Conservation (phyloP, 306 rosid species). For the Elaeagnus macrophylla region DNA sequence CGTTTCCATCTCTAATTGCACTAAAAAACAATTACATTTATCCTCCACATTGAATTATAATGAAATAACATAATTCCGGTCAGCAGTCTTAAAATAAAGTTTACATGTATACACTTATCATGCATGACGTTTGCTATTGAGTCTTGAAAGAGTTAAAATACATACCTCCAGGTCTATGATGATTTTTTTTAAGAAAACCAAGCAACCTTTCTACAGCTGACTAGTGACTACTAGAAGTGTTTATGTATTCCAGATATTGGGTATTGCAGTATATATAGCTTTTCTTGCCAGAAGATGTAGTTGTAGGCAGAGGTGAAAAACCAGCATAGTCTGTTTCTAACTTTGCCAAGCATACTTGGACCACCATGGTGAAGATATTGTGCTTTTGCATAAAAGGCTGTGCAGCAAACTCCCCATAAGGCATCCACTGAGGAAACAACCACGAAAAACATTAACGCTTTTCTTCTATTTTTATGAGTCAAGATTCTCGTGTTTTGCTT, state of each 20-base stretch:
- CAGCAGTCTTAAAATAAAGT: too few relatives aligned
- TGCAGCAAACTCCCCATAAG: slow-evolving; percentile 53
- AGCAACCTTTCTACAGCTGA: too few relatives aligned
- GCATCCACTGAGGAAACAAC: slow-evolving; percentile 59
- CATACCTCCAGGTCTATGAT: too few relatives aligned
- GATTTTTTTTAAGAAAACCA: background rate
- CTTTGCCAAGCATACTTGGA: slow-evolving; percentile 48
- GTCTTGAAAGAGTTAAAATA: background rate
- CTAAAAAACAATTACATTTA: too few relatives aligned
- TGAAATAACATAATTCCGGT: too few relatives aligned
- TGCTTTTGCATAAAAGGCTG: slow-evolving; percentile 44
- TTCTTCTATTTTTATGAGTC: too few relatives aligned
- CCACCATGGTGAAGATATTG: slow-evolving; percentile 35
- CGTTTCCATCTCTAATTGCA: too few relatives aligned
- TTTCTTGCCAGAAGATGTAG: slow-evolving; percentile 38
- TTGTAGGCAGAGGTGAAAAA: slow-evolving; percentile 25
- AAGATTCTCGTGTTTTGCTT: too few relatives aligned
- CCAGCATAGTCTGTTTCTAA: slow-evolving; percentile 37
- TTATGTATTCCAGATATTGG: slow-evolving; percentile 10
- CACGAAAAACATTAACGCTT: too few relatives aligned
- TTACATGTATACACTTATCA: too few relatives aligned
- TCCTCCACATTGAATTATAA: too few relatives aligned
- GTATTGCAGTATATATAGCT: slow-evolving; percentile 41
- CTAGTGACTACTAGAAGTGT: slow-evolving; percentile 3
- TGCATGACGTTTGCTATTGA: too few relatives aligned